phyloP scores from a whole-genome alignment of 192 early-diverging fungal genomes.

The Jimgerdemannia lactiflua region DNA sequence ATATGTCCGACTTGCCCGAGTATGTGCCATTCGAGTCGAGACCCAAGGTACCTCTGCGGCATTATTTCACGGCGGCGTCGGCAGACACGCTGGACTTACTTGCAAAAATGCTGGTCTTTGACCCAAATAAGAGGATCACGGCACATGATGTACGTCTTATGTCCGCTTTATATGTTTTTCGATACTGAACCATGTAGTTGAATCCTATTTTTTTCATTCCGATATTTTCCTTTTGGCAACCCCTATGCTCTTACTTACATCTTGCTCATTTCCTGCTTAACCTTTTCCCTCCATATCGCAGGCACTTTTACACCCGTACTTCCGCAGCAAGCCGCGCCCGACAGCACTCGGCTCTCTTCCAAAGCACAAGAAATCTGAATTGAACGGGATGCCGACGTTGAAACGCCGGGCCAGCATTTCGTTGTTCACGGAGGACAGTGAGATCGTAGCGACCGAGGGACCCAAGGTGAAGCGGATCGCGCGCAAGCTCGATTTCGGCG shows the following conservation, averaged over 20 bases:
- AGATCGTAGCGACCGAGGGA: background rate
- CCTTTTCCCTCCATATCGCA: slow-evolving; percentile 19
- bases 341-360: slow-evolving; percentile 69
- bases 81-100: slow-evolving; percentile 83
- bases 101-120: slow-evolving; percentile 83
- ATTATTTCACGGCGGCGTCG: slow-evolving; percentile 82
- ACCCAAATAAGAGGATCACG: slow-evolving; percentile 79
- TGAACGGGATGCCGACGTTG: background rate
- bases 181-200: background rate
- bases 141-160: slow-evolving; percentile 63
- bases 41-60: slow-evolving; percentile 66
- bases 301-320: slow-evolving; percentile 72
- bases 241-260: background rate
- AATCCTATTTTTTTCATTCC: background rate
- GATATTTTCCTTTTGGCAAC: too few species aligned
- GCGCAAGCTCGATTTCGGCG: background rate
- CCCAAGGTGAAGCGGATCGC: background rate
- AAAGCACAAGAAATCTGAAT: slow-evolving; percentile 18
- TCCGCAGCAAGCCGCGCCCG: slow-evolving; percentile 66
- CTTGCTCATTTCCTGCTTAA: background rate
- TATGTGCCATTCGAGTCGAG: slow-evolving; percentile 71
- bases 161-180: slow-evolving; percentile 19
- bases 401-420: background rate
- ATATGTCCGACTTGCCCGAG: slow-evolving; percentile 66
- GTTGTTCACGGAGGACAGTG: background rate